Evolutionary conservation across 805 yeast genomes (phyloP), one percentile per base, ranked within the genome.

Genomic region (Jamesozyma piceae): DNA sequence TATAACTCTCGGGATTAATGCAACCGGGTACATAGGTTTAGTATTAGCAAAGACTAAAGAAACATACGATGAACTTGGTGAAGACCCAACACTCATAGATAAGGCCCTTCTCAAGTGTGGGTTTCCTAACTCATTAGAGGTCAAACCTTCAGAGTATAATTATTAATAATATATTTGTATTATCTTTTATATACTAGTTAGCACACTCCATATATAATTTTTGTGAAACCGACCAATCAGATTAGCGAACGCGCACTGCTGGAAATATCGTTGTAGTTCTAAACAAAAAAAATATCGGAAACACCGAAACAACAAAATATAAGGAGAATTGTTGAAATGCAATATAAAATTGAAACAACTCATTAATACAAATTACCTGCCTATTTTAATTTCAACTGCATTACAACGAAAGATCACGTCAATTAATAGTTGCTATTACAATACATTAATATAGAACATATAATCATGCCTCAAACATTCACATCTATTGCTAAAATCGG

Each of bases 1-100:
- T n/a, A 21, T 32, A 22, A 19, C 15, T 15, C 17, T 32, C 19
- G 34, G 31, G 44, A 72, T 88, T 51, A 90, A 90, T 57, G 72
- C 95, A 0, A 74, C 87, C 37, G 97, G 95, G 0, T 76, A 75
- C 45, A 67, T 83, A 47, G 97, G 97, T 1, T 62, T 90, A 49
- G 57, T 89, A 39, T 70, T 84, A 44, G 89, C 88, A 39, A 88
- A 85, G 60, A 71, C 79, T 54, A 72, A 75, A 42, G 77, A 77
- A 37, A 64, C 74, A 27, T 69, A 67, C 38, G 64, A 74, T 4
- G 52, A 74, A 43, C 71, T 81, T 18, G 54, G 64, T 11, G 69
- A 68, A 37, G 77, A 80, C 2, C 61, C 64, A 13, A 60, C 62
- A 20, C 45, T 58, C 19, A 71, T 77, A 2, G 65, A 66, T 36